Percentiles rank a stretch among this genome's conserved stretches.
Evolutionary conservation across 2,329 filamentous ascomycete species (phyloP).

Genomic region (Stagonosporopsis tanaceti): DNA sequence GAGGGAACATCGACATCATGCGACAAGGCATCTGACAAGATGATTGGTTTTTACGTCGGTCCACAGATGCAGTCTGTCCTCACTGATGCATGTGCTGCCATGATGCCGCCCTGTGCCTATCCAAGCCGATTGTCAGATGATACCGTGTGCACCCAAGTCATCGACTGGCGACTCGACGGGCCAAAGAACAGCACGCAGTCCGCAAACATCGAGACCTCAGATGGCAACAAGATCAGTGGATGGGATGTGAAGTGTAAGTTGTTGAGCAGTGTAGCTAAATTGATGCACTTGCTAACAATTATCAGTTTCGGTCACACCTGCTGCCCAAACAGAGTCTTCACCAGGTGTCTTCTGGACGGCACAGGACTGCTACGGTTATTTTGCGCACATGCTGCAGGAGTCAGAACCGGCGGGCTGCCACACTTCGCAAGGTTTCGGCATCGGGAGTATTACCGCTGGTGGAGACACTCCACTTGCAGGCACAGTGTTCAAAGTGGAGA

Average conservation of each 20-base stretch:
- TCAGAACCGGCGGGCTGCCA: conserved; percentile 31
- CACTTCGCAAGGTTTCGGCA: conserved; percentile 27
- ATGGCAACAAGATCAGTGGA: conserved; percentile 28
- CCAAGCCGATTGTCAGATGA: conserved; percentile 23
- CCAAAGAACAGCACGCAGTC: conserved; percentile 28
- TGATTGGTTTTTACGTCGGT: conserved; percentile 30
- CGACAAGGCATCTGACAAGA: conserved; percentile 29
- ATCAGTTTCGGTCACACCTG: conserved; percentile 37
- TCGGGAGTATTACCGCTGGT: conserved; percentile 35
- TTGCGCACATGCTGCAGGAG: conserved; percentile 32
- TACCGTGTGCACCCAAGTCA: conserved; percentile 27
- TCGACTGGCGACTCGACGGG: conserved; percentile 29
- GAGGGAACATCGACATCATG: conserved; percentile 26
- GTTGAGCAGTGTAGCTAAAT: rapidly evolving
- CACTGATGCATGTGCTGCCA: conserved; percentile 37
- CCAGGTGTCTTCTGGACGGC: conserved; percentile 33
- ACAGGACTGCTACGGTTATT: conserved; percentile 42
- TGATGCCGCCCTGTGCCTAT: conserved; percentile 40
- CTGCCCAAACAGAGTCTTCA: conserved; percentile 22
- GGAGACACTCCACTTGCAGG: conserved; percentile 30
- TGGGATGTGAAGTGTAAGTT: conserved; percentile 35
- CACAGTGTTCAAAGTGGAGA: conserved; percentile 33
- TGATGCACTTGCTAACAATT: conserved; percentile 4
- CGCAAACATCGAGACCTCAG: conserved; percentile 25
- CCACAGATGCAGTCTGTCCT: conserved; percentile 31